These are phyloP conservation scores for Monascus ruber DNA, from an alignment of 2,329 filamentous ascomycete genomes.

Conservation along the genomic window DNA sequence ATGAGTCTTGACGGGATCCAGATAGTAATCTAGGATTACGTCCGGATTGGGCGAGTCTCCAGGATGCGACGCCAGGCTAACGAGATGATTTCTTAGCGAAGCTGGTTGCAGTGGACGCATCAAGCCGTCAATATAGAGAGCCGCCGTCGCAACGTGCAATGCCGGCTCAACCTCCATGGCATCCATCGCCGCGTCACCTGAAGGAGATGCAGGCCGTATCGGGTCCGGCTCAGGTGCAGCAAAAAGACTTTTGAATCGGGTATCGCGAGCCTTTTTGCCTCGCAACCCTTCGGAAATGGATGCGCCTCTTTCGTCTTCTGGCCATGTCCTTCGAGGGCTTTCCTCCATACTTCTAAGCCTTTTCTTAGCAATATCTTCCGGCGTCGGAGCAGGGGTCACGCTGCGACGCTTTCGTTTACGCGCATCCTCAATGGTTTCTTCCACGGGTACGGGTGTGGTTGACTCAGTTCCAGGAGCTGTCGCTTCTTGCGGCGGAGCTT, in stretches of 20 bases:
- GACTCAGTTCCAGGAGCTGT: conserved; percentile 10
- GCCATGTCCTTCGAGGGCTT: conserved; percentile 15
- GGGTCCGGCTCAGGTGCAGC: conserved; percentile 16
- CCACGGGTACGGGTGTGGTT: conserved; percentile 17
- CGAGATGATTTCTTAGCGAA: conserved; percentile 57
- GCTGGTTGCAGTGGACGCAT: conserved; percentile 71
- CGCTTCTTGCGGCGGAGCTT: conserved; percentile 5
- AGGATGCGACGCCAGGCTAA: conserved; percentile 54
- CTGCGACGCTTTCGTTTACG: conserved; percentile 59
- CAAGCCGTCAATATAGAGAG: conserved; percentile 81
- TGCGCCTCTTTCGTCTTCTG: conserved; percentile 15
- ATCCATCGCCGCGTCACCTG: conserved; percentile 15
- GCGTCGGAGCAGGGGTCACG: conserved; percentile 46
- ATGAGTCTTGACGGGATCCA: conserved; percentile 80
- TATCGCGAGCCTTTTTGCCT: conserved; percentile 22
- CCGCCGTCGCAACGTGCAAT: conserved; percentile 59
- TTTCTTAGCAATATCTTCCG: conserved; percentile 45
- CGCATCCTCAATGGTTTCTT: conserved; percentile 40
- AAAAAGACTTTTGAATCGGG: conserved; percentile 41
- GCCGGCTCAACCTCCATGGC: conserved; percentile 43
- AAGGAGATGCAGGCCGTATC: conserved; percentile 15
- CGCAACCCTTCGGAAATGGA: conserved; percentile 2
- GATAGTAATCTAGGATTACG: conserved; percentile 57
- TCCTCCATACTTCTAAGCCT: conserved; percentile 41
- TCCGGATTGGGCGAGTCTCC: conserved; percentile 40